Evolutionary conservation across 1,284 basidiomycete genomes (phyloP).

Genomic region (Takashimella tepidaria): DNA sequence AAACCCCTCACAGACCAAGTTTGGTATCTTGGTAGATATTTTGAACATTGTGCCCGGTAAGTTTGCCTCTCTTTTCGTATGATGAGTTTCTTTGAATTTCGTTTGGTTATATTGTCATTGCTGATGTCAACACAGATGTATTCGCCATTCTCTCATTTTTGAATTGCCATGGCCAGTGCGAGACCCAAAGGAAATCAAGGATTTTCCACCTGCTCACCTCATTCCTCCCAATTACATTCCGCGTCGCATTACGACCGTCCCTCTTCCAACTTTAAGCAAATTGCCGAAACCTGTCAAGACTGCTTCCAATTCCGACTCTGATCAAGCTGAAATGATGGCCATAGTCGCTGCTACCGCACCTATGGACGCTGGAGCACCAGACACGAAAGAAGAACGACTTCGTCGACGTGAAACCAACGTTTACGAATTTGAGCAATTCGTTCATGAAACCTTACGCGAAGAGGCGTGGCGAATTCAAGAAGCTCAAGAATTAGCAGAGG

Average conservation of each 20-base stretch:
- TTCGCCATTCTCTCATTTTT: constrained; percentile 43
- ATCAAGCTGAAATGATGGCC: not conserved
- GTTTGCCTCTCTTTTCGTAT: not conserved
- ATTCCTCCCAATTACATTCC: constrained; percentile 28
- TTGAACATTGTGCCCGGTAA: constrained; percentile 37
- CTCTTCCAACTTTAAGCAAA: constrained; percentile 32
- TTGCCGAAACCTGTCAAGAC: constrained; percentile 1
- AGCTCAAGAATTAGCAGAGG: constrained; percentile 6
- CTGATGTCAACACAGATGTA: constrained; percentile 21
- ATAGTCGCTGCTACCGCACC: not conserved
- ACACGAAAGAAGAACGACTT: constrained; percentile 16
- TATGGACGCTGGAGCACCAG: not conserved
- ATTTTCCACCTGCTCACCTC: constrained; percentile 37
- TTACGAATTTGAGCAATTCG: constrained; percentile 21
- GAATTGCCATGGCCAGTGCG: constrained; percentile 41
- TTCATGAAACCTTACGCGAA: constrained; percentile 22
- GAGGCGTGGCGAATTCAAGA: constrained; percentile 26
- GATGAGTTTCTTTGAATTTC: too few relatives aligned
- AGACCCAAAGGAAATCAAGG: constrained; percentile 21
- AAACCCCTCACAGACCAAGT: constrained; percentile 30
- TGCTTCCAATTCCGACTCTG: not conserved
- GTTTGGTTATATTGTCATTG: too few relatives aligned
- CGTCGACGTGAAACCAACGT: constrained; percentile 2
- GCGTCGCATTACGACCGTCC: constrained; percentile 25
- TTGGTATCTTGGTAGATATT: constrained; percentile 34